phyloP scores from a whole-genome alignment of 768 basidiomycete genomes.

The Lentinula lateritia region DNA sequence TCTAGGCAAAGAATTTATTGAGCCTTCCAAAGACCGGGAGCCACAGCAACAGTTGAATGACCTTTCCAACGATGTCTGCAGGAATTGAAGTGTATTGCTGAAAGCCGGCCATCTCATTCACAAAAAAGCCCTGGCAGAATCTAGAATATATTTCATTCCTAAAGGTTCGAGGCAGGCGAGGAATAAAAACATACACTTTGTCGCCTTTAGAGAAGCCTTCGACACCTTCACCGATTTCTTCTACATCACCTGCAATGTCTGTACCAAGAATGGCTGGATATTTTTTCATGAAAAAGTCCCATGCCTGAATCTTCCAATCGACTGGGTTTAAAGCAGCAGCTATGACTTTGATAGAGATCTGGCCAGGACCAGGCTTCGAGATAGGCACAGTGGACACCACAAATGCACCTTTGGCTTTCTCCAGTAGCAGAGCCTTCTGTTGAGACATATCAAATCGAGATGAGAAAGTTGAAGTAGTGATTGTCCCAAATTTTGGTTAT shows the following conservation, averaged over 20 bases:
- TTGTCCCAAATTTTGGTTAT: no score
- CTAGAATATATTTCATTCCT: constrained; percentile 15
- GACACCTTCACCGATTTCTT: constrained; percentile 47
- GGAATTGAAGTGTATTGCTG: constrained; percentile 40
- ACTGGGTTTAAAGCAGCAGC: constrained; percentile 3
- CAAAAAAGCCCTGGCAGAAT: constrained; percentile 32
- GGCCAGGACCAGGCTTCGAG: background rate
- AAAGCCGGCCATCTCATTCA: constrained; percentile 32
- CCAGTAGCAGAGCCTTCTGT: constrained; percentile 2
- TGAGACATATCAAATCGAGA: background rate
- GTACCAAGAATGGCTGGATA: constrained; percentile 44
- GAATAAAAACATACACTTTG: constrained; percentile 36
- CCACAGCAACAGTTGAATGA: constrained; percentile 22
- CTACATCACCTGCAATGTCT: constrained; percentile 49
- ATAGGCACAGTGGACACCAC: background rate
- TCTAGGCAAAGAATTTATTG: constrained; percentile 37
- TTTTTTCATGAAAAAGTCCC: constrained; percentile 28
- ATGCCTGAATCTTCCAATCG: constrained; percentile 27
- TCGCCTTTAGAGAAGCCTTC: constrained; percentile 44
- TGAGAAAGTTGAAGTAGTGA: no score
- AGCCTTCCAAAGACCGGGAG: constrained; percentile 26
- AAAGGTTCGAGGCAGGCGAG: background rate
- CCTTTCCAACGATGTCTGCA: constrained; percentile 36
- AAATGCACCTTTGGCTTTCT: constrained; percentile 1
- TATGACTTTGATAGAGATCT: background rate